Conservation (phyloP, 176 grass and related monocot genomes). For the Hsuehochloa calcarea region DNA sequence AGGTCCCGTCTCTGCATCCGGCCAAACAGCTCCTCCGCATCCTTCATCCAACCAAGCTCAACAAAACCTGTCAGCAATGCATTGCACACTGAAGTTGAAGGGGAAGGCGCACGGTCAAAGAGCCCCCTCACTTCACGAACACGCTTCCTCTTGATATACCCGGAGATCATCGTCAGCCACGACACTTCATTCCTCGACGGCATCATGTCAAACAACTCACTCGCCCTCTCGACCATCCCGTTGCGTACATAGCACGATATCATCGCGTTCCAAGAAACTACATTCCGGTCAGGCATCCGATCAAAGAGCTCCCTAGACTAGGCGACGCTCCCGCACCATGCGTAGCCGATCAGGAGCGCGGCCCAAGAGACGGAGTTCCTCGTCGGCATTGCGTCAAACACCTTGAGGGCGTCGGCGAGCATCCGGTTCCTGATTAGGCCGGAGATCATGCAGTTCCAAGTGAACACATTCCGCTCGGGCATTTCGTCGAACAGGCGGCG, state of each 20-base stretch:
- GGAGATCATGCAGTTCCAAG: constrained; percentile 62
- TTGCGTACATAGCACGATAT: constrained; percentile 47
- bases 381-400: constrained; percentile 56
- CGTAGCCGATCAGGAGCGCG: constrained; percentile 46
- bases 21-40: constrained; percentile 55
- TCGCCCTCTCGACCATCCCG: constrained; percentile 35
- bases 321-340: constrained; percentile 39
- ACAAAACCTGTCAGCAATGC: constrained; percentile 50
- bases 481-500: constrained; percentile 55
- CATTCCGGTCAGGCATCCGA: constrained; percentile 44
- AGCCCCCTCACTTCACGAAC: constrained; percentile 35
- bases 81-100: constrained; percentile 30
- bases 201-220: constrained; percentile 56
- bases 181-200: constrained; percentile 33
- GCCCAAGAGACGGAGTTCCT: constrained; percentile 58
- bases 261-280: constrained; percentile 70
- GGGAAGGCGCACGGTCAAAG: constrained; percentile 6
- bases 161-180: constrained; percentile 59
- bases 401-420: constrained; percentile 44
- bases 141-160: constrained; percentile 46
- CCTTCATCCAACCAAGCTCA: constrained; percentile 34
- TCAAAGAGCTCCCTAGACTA: constrained; percentile 58
- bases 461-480: constrained; percentile 51
- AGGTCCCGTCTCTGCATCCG: constrained; percentile 42
- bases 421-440: constrained; percentile 44